Conservation (phyloP, 202 grass and related monocot species). For the Carex arenaria region DNA sequence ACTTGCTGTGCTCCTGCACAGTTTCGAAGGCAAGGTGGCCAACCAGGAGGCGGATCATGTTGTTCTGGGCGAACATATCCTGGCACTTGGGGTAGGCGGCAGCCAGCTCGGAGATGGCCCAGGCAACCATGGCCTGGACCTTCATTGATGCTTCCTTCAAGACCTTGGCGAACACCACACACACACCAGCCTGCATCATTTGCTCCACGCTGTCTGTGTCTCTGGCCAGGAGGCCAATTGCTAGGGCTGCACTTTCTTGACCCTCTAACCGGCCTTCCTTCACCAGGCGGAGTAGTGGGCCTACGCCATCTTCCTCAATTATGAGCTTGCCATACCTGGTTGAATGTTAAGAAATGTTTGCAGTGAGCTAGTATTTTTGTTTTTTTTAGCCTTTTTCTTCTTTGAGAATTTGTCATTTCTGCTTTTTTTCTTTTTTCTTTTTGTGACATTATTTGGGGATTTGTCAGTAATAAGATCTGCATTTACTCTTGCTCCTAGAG, state of each 20-base stretch:
- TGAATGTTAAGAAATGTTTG: background rate
- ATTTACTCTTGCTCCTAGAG: background rate
- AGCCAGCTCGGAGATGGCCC: constrained; percentile 91
- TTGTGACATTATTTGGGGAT: background rate
- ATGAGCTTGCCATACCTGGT: constrained; percentile 81
- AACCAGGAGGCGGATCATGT: constrained; percentile 73
- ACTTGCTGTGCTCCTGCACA: constrained; percentile 96
- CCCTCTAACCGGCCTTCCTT: constrained; percentile 81
- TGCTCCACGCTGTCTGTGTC: constrained; percentile 86
- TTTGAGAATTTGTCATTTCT: background rate
- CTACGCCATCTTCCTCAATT: constrained; percentile 94
- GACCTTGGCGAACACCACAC: constrained; percentile 76
- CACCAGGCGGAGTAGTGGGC: constrained; percentile 70
- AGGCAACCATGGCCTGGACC: constrained; percentile 88
- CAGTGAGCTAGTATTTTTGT: background rate
- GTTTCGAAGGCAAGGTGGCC: constrained; percentile 93
- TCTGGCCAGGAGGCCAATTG: constrained; percentile 77
- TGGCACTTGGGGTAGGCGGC: constrained; percentile 75
- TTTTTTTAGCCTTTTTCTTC: background rate
- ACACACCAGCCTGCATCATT: constrained; percentile 78
- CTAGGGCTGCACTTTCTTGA: constrained; percentile 80
- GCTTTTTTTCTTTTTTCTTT: background rate
- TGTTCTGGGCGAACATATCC: constrained; percentile 80
- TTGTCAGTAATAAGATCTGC: background rate
- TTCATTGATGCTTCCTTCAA: constrained; percentile 95